Conservation (phyloP, 2,329 filamentous ascomycete species). For the Lachnellula subtilissima region DNA sequence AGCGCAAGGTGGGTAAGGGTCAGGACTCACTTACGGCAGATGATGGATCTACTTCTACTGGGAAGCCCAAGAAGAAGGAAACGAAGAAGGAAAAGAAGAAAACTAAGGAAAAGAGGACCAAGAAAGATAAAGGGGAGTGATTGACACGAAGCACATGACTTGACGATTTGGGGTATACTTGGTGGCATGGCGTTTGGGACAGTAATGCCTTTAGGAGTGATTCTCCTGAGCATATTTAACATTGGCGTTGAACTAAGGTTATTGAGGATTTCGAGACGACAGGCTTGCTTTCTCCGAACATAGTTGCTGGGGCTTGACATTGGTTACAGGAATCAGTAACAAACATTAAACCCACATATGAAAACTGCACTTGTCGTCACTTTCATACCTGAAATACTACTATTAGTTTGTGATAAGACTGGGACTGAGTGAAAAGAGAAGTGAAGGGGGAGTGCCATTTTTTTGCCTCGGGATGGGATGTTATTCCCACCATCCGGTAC, state of each 20-base stretch:
- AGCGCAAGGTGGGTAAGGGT: conserved; percentile 28
- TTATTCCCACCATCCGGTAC: conserved; percentile 1
- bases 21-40: conserved; percentile 8
- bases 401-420: no score
- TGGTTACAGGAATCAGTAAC: no score
- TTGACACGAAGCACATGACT: not conserved
- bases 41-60: conserved; percentile 11
- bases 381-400: no score
- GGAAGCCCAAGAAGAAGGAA: conserved; percentile 6
- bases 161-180: not conserved
- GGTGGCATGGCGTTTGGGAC: not conserved
- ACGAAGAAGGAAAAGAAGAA: conserved; percentile 3
- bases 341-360: no score
- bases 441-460: not conserved
- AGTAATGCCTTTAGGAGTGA: no score
- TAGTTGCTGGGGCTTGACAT: no score
- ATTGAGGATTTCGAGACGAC: no score
- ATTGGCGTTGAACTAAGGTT: no score
- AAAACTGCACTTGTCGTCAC: no score
- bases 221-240: no score
- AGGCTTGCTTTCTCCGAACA: no score
- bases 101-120: conserved; percentile 3
- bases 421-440: no score
- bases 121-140: not conserved
- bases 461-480: not conserved